Evolutionary conservation across 257 asterid species (phyloP).

Genomic region (Henckelia pumila): DNA sequence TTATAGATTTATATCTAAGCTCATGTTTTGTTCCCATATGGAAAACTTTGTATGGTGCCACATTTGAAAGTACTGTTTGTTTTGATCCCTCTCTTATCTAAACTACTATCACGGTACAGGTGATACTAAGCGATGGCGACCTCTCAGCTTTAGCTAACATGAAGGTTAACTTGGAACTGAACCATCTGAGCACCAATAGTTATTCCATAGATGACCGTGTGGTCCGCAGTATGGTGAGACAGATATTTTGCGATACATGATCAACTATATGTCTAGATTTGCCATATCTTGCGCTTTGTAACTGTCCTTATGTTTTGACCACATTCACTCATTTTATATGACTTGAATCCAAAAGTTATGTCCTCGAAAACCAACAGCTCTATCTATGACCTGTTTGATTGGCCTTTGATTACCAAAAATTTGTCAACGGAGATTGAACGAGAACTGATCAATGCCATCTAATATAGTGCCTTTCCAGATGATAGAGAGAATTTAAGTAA

Average conservation of each 20-base stretch:
- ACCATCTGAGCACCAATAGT: conserved; percentile 38
- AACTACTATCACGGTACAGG: conserved; percentile 47
- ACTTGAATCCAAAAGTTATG: not conserved
- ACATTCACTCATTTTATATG: no score
- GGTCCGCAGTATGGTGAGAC: conserved; percentile 40
- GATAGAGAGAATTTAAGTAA: no score
- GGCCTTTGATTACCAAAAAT: not conserved
- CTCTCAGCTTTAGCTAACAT: conserved; percentile 68
- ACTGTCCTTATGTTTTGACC: no score
- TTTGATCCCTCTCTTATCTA: conserved; percentile 1
- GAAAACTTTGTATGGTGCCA: not conserved
- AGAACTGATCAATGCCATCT: not conserved
- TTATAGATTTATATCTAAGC: not conserved
- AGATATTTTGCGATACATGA: not conserved
- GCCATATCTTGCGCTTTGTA: not conserved
- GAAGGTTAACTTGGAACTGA: conserved; percentile 78
- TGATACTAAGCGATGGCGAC: conserved; percentile 84
- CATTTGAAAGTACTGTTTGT: not conserved
- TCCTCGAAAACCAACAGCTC: no score
- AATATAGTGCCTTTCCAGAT: no score
- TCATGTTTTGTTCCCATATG: not conserved
- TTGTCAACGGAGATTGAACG: not conserved
- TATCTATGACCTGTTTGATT: not conserved
- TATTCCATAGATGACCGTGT: conserved; percentile 23
- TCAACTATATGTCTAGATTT: not conserved